Conservation (phyloP, 495 filamentous ascomycete genomes). For the Aspergillus sclerotioniger region DNA sequence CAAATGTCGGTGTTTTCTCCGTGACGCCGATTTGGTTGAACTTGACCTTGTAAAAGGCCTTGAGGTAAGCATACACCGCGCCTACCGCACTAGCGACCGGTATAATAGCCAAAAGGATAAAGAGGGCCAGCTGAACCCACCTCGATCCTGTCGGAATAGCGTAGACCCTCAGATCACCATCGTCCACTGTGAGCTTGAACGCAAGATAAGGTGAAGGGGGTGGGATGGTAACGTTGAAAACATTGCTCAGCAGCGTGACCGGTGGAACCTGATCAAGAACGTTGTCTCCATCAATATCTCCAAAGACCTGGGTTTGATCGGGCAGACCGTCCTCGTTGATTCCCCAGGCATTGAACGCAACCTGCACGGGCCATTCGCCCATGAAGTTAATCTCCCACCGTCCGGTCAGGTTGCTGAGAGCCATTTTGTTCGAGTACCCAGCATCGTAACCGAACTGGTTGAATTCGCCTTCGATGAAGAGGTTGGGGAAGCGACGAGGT, state of each 20-base stretch:
- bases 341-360: slow-evolving; percentile 61
- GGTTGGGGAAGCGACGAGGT: slow-evolving; percentile 57
- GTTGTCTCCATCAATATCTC: slow-evolving; percentile 58
- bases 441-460: slow-evolving; percentile 67
- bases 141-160: slow-evolving; percentile 53
- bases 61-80: slow-evolving; percentile 57
- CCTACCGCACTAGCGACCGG: slow-evolving; percentile 48
- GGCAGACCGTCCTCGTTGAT: slow-evolving; percentile 64
- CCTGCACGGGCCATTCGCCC: slow-evolving; percentile 64
- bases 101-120: slow-evolving; percentile 51
- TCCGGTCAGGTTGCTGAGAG: slow-evolving; percentile 48
- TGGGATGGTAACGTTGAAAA: slow-evolving; percentile 52
- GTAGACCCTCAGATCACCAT: slow-evolving; percentile 50
- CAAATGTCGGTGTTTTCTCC: slow-evolving; percentile 35
- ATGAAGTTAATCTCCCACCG: slow-evolving; percentile 62
- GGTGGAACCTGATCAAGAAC: slow-evolving; percentile 63
- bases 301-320: slow-evolving; percentile 54
- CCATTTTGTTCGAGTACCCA: slow-evolving; percentile 28
- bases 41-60: slow-evolving; percentile 66
- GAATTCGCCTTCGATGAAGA: slow-evolving; percentile 61
- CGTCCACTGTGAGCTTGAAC: slow-evolving; percentile 55
- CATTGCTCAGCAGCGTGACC: slow-evolving; percentile 40
- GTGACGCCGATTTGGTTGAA: slow-evolving; percentile 63
- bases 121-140: slow-evolving; percentile 55
- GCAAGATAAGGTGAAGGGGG: slow-evolving; percentile 55